Base-by-base conservation (phyloP, 306 rosid species). In the Gastrolobium villosum region DNA sequence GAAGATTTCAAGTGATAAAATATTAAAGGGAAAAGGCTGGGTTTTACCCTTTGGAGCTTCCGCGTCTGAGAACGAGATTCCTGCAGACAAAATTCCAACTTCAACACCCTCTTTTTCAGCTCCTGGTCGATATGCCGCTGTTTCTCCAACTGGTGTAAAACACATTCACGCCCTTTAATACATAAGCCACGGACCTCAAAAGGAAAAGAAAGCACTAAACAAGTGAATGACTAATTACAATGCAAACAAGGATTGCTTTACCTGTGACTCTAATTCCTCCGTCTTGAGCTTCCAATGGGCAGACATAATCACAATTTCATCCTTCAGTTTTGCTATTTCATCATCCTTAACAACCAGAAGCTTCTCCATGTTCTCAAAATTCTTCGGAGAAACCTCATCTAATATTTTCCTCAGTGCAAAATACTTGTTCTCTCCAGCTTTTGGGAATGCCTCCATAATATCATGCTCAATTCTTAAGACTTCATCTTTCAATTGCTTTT, bases 211-310 rank as follows among this genome's bases (percentile, higher is more conserved):
- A 32, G 13, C 26, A 4, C 48, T 32, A 28, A 54, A 50, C 0
- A 41, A 71, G 26, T 20, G 26, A 20, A 20, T 20, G 26, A 20
- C 26, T 20, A 20, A 20, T 20, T 20, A 20, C 26, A 1, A 20
- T 20, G 26, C 26, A 20, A 20, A 20, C 26, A 20, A 20, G 26
- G 79, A 55, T 15, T 68, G 30, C 32, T 70, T 70, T 87, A 96
- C 99, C 92, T 96, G 98, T 74, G 97, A 87, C 82, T 96, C 99
- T 84, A 91, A 84, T 77, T 96, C 99, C 84, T 91, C 89, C 15
- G 99, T 96, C 84, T 90, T 96, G 46, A 84, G 91, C 84, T 85
- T 96, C 98, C 98, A 96, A 74, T 93, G 93, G 80, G 89, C 84
- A 60, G 96, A 88, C 92, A 91, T 90, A 3, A 88, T 85, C 89